Conservation (phyloP, 495 filamentous ascomycete genomes). For the Neurospora terricola region DNA sequence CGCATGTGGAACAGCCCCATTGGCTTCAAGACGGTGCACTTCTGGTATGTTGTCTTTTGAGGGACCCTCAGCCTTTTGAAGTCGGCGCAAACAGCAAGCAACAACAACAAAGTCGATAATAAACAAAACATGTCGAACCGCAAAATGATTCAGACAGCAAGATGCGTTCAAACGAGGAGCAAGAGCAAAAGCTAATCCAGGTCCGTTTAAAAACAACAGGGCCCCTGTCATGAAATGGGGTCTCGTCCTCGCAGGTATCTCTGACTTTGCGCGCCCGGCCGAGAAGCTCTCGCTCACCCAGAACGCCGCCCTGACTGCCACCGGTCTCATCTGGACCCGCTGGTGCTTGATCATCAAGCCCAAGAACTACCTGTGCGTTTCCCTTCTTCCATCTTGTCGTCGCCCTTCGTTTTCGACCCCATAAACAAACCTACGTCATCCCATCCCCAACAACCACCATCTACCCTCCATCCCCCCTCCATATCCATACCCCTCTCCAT, state of each 20-base stretch:
- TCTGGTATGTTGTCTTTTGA: constrained; percentile 56
- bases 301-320: constrained; percentile 76
- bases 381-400: neutral
- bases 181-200: neutral
- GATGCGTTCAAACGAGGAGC: no score
- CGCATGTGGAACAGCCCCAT: constrained; percentile 79
- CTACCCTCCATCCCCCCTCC: neutral
- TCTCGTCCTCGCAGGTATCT: constrained; percentile 82
- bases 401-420: constrained; percentile 1
- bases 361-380: constrained; percentile 69
- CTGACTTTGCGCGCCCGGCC: constrained; percentile 86
- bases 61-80: neutral
- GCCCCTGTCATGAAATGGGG: constrained; percentile 98
- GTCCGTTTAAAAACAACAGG: constrained; percentile 34
- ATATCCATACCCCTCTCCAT: neutral
- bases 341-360: constrained; percentile 98
- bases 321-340: constrained; percentile 94
- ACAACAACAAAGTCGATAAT: no score
- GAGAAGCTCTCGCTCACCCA: constrained; percentile 86
- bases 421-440: neutral
- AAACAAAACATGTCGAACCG: no score
- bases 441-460: neutral
- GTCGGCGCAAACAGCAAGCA: no score
- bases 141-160: no score
- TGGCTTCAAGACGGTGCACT: constrained; percentile 93